Evolutionary conservation across 2,329 filamentous ascomycete genomes (phyloP).

Genomic region (Cercospora sp.): DNA sequence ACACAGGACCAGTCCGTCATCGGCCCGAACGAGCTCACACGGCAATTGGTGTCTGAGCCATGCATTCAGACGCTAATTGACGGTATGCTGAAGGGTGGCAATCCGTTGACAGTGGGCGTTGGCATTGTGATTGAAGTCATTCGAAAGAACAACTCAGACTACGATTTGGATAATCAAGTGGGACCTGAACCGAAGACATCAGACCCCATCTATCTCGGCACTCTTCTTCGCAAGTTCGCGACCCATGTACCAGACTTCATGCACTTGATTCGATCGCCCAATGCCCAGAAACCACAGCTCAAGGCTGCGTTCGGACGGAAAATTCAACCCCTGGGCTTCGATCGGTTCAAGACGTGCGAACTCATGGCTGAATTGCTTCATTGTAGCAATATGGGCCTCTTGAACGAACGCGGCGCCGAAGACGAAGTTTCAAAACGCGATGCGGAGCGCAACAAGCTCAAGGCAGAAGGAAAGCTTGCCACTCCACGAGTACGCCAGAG

Average conservation of each 20-base stretch:
- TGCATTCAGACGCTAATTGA: conserved; percentile 83
- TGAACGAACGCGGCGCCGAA: conserved; percentile 90
- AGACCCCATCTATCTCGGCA: conserved; percentile 95
- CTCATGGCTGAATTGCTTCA: conserved; percentile 96
- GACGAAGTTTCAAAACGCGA: conserved; percentile 80
- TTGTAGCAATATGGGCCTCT: conserved; percentile 96
- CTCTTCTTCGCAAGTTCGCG: conserved; percentile 83
- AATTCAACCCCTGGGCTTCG: conserved; percentile 93
- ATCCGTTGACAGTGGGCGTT: conserved; percentile 91
- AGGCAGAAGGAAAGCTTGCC: conserved; percentile 74
- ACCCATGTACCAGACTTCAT: conserved; percentile 92
- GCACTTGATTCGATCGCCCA: conserved; percentile 78
- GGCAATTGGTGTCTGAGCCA: conserved; percentile 83
- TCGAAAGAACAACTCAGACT: conserved; percentile 98
- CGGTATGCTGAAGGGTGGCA: conserved; percentile 91
- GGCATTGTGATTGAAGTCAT: conserved; percentile 98
- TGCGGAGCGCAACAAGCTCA: conserved; percentile 74
- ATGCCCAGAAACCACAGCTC: conserved; percentile 70
- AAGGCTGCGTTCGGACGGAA: conserved; percentile 86
- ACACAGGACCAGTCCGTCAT: conserved; percentile 99
- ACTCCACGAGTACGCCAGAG: conserved; percentile 54
- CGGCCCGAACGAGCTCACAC: conserved; percentile 92
- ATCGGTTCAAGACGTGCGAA: conserved; percentile 98
- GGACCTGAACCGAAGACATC: conserved; percentile 79
- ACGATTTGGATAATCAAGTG: conserved; percentile 86